Evolutionary conservation across 176 grass and related monocot species (phyloP), one percentile per base, ranked within the genome.

Genomic region (Otatea glauca): DNA sequence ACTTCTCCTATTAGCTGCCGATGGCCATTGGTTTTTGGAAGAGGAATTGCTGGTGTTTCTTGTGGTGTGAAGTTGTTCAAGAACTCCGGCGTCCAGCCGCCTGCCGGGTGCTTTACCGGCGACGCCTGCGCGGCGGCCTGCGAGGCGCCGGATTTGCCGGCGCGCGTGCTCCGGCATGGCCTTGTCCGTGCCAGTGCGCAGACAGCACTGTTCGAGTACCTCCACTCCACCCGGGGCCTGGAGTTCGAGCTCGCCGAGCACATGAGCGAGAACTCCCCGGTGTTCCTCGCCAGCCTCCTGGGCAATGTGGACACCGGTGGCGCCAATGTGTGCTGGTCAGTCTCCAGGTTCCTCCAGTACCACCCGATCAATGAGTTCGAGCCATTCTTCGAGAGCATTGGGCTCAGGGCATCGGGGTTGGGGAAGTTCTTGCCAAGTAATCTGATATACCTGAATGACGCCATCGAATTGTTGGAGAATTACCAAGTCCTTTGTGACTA

Each of bases 291-390:
- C 49, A 69, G 45, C 38, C 39, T 93, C 24, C 70, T 88, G 29
- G 75, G 41, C 13, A 79, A 76, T 25, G 50, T 84, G 35, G 76
- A 88, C 11, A 20, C 55, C 7, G n/a, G 67, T 18, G 71, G 81
- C 9, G 14, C 55, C 32, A 55, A 81, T 68, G 64, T 76, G 56
- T 60, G 84, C 29, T 61, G 72, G 49, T 80, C 74, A 35, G 43
- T 92, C 23, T 38, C 77, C 11, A 85, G 81, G 60, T 88, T 82
- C 49, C 68, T 93, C 68, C 70, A 78, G 2, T 93, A 84, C 58
- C 80, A 90, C 42, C 81, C 88, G 6, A 90, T 93, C 29, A 93
- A 90, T 68, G 91, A 93, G 48, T 93, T 93, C 20, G 92, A 93
- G 72, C 88, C 92, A 12, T 90, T 93, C 29, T 93, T 93, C 6